Conservation (phyloP, 1,139 yeast genomes). For the Arxiozyma bovina region DNA sequence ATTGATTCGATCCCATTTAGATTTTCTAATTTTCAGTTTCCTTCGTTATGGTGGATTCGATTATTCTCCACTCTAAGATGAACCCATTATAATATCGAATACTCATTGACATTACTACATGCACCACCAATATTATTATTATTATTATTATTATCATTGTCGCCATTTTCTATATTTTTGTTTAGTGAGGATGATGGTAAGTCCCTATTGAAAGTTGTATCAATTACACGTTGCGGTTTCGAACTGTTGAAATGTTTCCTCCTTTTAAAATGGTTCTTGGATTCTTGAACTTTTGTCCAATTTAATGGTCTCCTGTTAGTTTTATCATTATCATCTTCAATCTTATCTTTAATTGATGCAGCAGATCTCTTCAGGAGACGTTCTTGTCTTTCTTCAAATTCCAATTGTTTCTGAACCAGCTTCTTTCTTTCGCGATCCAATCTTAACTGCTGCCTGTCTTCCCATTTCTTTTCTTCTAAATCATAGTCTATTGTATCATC, state of each 20-base stretch:
- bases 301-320: not conserved
- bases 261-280: not conserved
- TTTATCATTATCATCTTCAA: not conserved
- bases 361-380: conserved; percentile 11
- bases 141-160: not conserved
- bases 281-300: not conserved
- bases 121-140: too few relatives aligned
- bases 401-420: conserved; percentile 21
- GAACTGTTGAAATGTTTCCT: not conserved
- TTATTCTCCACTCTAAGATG: not conserved
- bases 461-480: conserved; percentile 19
- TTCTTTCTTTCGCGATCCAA: conserved; percentile 15
- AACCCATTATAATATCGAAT: not conserved
- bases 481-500: conserved; percentile 22
- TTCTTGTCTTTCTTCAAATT: conserved; percentile 23
- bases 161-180: not conserved
- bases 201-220: not conserved
- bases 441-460: conserved; percentile 18
- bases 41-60: not conserved
- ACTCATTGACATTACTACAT: not conserved
- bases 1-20: not conserved
- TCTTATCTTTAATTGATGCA: not conserved
- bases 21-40: not conserved
- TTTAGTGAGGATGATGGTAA: not conserved
- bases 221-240: conserved; percentile 3